Base-by-base conservation (phyloP, 805 yeast species). In the Candida tibetensis region DNA sequence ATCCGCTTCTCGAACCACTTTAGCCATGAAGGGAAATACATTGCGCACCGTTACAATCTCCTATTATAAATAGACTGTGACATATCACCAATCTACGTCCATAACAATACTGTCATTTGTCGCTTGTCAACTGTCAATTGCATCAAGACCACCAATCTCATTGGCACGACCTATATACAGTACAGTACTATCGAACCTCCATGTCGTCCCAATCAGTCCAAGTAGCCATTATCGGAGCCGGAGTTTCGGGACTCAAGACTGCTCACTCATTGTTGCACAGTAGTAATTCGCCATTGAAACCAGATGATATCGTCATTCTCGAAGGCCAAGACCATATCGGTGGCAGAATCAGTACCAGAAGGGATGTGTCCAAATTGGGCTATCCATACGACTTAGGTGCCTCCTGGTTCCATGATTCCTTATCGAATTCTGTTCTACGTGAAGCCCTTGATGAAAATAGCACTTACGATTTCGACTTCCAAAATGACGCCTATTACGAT, bases 381-480 rank as follows among this genome's bases (percentile, higher is more conserved):
- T 37, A 37, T 18, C 52, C 61, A 2, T 81, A 82, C 49, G 95
- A 88, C 55, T 46, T 87, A n/a, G 96, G 96, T 1, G 96, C 95
- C 0, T 76, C 89, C 4, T 89, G 96, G 96, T 85, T 85, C 53
- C 96, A 89, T 54, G 95, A 87, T 47, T 78, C 89, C 0, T 60
- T 87, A 28, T 68, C 74, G 23, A 89, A 89, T 55, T 71, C 73
- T 2, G 64, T 19, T 58, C 63, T 16, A 31, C 40, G 52, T 25
- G 62, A 58, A 22, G 39, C 51, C 12, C 19, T 52, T 7, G 47
- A 41, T 3, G 46, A 43, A 5, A 30, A 31, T 9, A 49, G 44
- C 30, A 35, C 32, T 1, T 39, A 30, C 1, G 21, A 35, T 26
- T 54, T 58, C 30, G 52, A 54, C 36, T 28, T 53, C 7, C 29